Evolutionary conservation across 2,329 filamentous ascomycete genomes (phyloP).

Genomic region (Sordariomycetes sp.): DNA sequence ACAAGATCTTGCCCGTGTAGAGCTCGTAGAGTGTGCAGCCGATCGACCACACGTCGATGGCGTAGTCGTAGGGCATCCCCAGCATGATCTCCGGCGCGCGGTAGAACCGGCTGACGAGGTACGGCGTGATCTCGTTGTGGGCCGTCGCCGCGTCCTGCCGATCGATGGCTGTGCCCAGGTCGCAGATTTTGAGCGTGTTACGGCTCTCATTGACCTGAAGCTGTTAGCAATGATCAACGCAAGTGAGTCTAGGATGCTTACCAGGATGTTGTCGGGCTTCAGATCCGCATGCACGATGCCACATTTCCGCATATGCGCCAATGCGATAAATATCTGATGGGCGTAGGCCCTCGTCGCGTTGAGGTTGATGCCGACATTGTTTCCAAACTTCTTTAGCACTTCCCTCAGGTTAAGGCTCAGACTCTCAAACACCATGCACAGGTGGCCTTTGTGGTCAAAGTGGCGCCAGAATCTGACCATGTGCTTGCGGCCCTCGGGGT

Average conservation of each 20-base stretch:
- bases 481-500: conserved; percentile 83
- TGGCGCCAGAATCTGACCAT: conserved; percentile 75
- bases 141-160: conserved; percentile 61
- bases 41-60: conserved; percentile 95
- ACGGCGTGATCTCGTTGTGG: conserved; percentile 78
- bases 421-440: conserved; percentile 96
- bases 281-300: conserved; percentile 92
- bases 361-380: conserved; percentile 85
- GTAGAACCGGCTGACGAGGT: conserved; percentile 94
- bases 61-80: conserved; percentile 89
- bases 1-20: conserved; percentile 94
- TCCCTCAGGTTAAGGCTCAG: conserved; percentile 87
- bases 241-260: conserved; percentile 18
- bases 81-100: conserved; percentile 94
- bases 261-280: conserved; percentile 95
- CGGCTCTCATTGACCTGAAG: conserved; percentile 63
- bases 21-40: conserved; percentile 95
- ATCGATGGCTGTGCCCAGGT: conserved; percentile 91
- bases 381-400: conserved; percentile 88
- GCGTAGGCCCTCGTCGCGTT: conserved; percentile 79
- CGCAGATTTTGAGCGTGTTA: conserved; percentile 84
- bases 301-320: conserved; percentile 80
- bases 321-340: conserved; percentile 83
- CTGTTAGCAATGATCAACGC: conserved; percentile 11
- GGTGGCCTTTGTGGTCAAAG: conserved; percentile 88